Base-by-base conservation (phyloP, 2,329 filamentous ascomycete genomes). In the Hymenoscyphus scutula region DNA sequence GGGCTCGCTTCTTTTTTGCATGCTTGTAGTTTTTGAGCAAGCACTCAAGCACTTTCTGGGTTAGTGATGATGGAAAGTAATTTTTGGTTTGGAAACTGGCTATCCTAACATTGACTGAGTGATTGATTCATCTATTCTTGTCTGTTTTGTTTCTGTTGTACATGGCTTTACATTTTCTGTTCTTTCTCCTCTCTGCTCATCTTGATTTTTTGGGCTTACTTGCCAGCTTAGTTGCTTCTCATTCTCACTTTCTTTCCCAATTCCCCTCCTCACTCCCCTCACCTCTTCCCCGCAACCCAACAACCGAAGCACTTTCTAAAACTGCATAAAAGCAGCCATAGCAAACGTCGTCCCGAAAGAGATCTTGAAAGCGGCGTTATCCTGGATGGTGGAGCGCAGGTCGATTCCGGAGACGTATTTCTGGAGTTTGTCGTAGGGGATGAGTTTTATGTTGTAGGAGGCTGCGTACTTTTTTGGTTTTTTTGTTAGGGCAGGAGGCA, bases 301-400 rank as follows among this genome's bases (percentile, higher is more conserved):
- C n/a, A n/a, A n/a, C n/a, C n/a, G n/a, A n/a, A n/a, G n/a, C n/a
- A n/a, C n/a, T n/a, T n/a, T n/a, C n/a, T n/a, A n/a, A 62, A 88
- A 81, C 58, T 70, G 81, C 81, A 80, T 78, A 66, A 89, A 89
- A 2, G 84, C 85, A 56, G 89, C 88, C 71, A 92, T 76, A 29
- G 88, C 84, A 76, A 92, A 92, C 30, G 89, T 89, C 51, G 85
- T 71, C n/a, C 86, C 85, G 74, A 93, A 92, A 2, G 87, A 86
- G 53, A 77, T 34, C 64, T 77, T 77, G 65, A 77, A 77, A 0
- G 74, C 75, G 13, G 71, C 72, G 60, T 77, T 75, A 53, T 75
- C 73, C 58, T 75, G 69, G 2, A 77, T 56, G 2, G 69, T 70
- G 0, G 73, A 74, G 29, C 78, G 74, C 23, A 85, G 64, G 68